These are phyloP conservation scores for Acanthamoeba sp. DNA, from an alignment of 208 protist species.

Conservation along the genomic window DNA sequence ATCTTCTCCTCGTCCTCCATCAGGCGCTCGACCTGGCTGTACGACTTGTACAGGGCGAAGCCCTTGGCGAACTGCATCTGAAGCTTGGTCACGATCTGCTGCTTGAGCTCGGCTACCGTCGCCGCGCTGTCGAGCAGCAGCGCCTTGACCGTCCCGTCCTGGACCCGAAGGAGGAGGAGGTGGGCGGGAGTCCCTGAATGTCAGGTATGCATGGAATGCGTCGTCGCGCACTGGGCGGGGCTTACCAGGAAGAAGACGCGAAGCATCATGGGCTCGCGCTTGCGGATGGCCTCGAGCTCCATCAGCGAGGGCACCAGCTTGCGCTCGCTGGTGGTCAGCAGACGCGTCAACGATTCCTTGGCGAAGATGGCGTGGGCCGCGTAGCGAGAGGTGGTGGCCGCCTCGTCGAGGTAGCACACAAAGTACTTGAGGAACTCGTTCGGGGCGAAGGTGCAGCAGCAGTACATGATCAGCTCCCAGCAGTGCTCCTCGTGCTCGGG, in stretches of 20 bases:
- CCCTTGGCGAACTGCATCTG: constrained; percentile 10
- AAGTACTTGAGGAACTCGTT: constrained; percentile 63
- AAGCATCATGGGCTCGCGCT: constrained; percentile 59
- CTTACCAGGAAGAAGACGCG: constrained; percentile 69
- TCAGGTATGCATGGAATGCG: not conserved
- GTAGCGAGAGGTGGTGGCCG: not conserved
- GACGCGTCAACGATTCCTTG: constrained; percentile 37
- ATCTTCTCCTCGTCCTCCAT: constrained; percentile 66
- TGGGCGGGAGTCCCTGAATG: too few relatives aligned
- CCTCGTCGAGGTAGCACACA: constrained; percentile 61
- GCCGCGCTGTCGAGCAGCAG: constrained; percentile 58
- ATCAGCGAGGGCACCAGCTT: constrained; percentile 70
- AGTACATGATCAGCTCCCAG: constrained; percentile 69
- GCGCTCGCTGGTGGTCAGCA: constrained; percentile 25
- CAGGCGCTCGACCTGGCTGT: constrained; percentile 36
- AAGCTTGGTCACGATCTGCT: constrained; percentile 47
- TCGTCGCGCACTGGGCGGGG: too few relatives aligned
- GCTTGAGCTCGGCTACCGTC: constrained; percentile 60
- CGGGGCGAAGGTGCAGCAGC: constrained; percentile 37
- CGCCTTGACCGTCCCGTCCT: constrained; percentile 70
- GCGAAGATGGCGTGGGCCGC: constrained; percentile 4
- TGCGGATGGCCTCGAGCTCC: constrained; percentile 72
- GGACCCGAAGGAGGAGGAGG: not conserved
- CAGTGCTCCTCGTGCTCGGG: constrained; percentile 44
- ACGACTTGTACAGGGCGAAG: constrained; percentile 54